phyloP scores from a whole-genome alignment of 345 rosid species.

The Pistacia atlantica region DNA sequence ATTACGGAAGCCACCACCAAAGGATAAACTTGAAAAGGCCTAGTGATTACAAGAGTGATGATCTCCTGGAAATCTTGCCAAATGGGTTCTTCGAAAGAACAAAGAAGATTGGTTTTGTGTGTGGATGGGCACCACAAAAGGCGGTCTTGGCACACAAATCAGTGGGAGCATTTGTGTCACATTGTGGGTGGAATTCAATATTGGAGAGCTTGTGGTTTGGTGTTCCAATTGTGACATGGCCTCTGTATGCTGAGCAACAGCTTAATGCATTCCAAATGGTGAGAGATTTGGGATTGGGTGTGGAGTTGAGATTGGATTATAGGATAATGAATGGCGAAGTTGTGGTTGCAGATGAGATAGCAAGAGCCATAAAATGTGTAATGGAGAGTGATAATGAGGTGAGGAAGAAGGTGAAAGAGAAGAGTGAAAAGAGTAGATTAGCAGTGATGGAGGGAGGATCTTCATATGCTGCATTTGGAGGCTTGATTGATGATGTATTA shows the following conservation, averaged over 20 bases:
- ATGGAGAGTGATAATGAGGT: conserved; percentile 21
- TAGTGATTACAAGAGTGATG: no score
- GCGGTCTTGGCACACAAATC: conserved; percentile 15
- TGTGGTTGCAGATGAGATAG: conserved; percentile 27
- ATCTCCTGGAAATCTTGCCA: conserved; percentile 6
- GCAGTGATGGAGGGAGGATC: no score
- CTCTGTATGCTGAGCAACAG: conserved; percentile 36
- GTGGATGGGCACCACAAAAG: conserved; percentile 35
- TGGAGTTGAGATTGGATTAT: not conserved
- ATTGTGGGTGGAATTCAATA: conserved; percentile 46
- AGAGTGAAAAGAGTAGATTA: not conserved
- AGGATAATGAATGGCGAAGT: not conserved
- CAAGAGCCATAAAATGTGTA: conserved; percentile 23
- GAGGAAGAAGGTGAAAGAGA: conserved; percentile 21
- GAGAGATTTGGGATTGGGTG: conserved; percentile 30
- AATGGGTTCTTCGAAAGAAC: conserved; percentile 16
- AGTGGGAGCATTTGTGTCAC: conserved; percentile 43
- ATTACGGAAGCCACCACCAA: not conserved
- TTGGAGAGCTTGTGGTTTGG: conserved; percentile 39
- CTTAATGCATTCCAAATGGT: conserved; percentile 34
- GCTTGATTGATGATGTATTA: no score
- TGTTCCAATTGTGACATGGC: conserved; percentile 32
- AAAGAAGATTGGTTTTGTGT: conserved; percentile 1
- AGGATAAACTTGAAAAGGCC: no score
- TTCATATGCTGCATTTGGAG: no score